Evolutionary conservation across 2,329 filamentous ascomycete species (phyloP).

Genomic region (Cladosporium colombiae): DNA sequence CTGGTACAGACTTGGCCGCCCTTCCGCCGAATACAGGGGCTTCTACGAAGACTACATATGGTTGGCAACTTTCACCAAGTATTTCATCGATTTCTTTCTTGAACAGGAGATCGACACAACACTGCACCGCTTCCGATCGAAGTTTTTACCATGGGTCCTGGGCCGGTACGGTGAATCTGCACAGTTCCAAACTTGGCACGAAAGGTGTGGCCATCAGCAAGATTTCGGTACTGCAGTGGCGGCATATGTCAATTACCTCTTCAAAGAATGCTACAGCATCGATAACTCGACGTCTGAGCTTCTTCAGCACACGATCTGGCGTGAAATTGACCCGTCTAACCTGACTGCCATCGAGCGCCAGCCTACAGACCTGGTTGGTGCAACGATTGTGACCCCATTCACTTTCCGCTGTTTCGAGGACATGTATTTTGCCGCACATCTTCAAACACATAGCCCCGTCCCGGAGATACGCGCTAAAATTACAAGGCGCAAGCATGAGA

Average conservation of each 20-base stretch:
- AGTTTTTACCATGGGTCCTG: slow-evolving; percentile 61
- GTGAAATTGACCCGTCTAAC: slow-evolving; percentile 36
- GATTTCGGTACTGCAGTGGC: slow-evolving; percentile 67
- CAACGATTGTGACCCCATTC: slow-evolving; percentile 71
- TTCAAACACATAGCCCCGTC: slow-evolving; percentile 37
- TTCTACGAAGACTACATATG: slow-evolving; percentile 68
- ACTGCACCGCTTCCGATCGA: slow-evolving; percentile 57
- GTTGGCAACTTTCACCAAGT: slow-evolving; percentile 70
- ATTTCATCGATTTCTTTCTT: slow-evolving; percentile 67
- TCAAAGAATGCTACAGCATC: slow-evolving; percentile 62
- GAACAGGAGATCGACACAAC: slow-evolving; percentile 41
- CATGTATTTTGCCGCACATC: slow-evolving; percentile 59
- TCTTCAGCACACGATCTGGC: slow-evolving; percentile 40
- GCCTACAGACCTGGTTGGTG: background rate
- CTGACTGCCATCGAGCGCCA: slow-evolving; percentile 33
- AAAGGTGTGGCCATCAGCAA: slow-evolving; percentile 28
- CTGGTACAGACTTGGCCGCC: slow-evolving; percentile 64
- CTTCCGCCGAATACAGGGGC: slow-evolving; percentile 61
- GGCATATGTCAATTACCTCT: slow-evolving; percentile 63
- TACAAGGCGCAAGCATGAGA: slow-evolving; percentile 24
- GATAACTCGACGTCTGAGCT: slow-evolving; percentile 36
- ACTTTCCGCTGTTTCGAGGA: slow-evolving; percentile 64
- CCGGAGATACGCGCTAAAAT: slow-evolving; percentile 28
- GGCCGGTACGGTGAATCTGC: slow-evolving; percentile 45
- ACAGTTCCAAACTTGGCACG: slow-evolving; percentile 58